A percentile compares a stretch with the other conserved stretches of the same genome.
Evolutionary conservation across 257 asterid species (phyloP).

Genomic region (Solanum microdontum): DNA sequence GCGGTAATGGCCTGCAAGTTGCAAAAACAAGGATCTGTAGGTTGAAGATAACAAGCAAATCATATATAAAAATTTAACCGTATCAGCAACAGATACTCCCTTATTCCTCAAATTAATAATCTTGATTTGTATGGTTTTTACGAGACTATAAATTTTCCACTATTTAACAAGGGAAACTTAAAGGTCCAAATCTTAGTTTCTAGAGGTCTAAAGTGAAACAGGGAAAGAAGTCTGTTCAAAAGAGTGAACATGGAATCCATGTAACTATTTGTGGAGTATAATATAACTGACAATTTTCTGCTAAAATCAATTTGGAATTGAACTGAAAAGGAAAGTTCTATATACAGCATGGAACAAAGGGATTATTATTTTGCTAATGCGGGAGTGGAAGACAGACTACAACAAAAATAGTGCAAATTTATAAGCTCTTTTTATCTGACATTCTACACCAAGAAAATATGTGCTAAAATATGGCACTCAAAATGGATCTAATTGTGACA

Average conservation of each 20-base stretch:
- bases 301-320: background rate
- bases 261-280: background rate
- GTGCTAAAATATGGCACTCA: background rate
- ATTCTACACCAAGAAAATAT: background rate
- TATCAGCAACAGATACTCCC: background rate
- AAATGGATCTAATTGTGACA: background rate
- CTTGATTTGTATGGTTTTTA: background rate
- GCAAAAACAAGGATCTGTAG: background rate
- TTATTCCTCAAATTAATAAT: background rate
- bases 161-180: background rate
- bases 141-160: background rate
- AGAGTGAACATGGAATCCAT: background rate
- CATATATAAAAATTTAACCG: background rate
- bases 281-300: background rate
- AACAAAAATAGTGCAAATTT: background rate
- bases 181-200: background rate
- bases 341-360: background rate
- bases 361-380: background rate
- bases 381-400: background rate
- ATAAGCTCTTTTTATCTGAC: background rate
- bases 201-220: background rate
- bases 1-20: constrained; percentile 51
- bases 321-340: background rate
- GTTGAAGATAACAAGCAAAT: background rate
- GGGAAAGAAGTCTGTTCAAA: background rate